phyloP scores from a whole-genome alignment of 371 early-diverging fungal genomes.

The Saksenaea oblongispora region DNA sequence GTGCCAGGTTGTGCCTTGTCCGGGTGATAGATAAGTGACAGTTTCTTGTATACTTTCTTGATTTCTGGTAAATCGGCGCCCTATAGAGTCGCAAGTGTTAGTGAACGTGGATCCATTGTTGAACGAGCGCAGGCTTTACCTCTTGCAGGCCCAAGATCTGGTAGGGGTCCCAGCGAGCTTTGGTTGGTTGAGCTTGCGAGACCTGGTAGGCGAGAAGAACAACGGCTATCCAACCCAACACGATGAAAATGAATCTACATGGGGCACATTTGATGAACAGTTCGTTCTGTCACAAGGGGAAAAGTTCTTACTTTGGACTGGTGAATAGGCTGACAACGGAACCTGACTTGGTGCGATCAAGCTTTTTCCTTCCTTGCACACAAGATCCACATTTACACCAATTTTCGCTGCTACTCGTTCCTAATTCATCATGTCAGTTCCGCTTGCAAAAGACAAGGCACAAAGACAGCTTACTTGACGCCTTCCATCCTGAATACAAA shows the following conservation, averaged over 20 bases:
- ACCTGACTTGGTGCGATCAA: constrained; percentile 9
- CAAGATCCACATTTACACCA: constrained; percentile 32
- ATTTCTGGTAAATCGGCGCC: constrained; percentile 61
- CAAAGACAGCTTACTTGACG: constrained; percentile 36
- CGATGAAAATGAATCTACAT: constrained; percentile 53
- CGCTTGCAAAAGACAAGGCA: background rate
- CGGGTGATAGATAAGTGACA: constrained; percentile 82
- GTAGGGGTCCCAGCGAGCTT: constrained; percentile 90
- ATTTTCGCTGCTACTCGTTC: constrained; percentile 8
- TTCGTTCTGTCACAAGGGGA: background rate
- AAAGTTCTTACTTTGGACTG: constrained; percentile 20
- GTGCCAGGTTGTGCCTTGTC: constrained; percentile 76
- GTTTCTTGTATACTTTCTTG: constrained; percentile 72
- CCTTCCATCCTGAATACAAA: constrained; percentile 46
- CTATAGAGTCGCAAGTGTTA: constrained; percentile 24
- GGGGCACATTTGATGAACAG: background rate
- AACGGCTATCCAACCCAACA: constrained; percentile 80
- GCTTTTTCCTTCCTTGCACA: constrained; percentile 14
- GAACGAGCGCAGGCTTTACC: constrained; percentile 39
- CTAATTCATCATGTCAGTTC: background rate
- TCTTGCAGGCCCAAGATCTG: constrained; percentile 81
- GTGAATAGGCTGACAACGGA: constrained; percentile 11
- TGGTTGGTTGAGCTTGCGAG: constrained; percentile 67
- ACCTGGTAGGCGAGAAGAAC: constrained; percentile 77
- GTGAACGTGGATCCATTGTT: constrained; percentile 16